These are phyloP conservation scores for Verticillium alfalfae DNA, from an alignment of 2,329 filamentous ascomycete genomes.

Conservation along the genomic window DNA sequence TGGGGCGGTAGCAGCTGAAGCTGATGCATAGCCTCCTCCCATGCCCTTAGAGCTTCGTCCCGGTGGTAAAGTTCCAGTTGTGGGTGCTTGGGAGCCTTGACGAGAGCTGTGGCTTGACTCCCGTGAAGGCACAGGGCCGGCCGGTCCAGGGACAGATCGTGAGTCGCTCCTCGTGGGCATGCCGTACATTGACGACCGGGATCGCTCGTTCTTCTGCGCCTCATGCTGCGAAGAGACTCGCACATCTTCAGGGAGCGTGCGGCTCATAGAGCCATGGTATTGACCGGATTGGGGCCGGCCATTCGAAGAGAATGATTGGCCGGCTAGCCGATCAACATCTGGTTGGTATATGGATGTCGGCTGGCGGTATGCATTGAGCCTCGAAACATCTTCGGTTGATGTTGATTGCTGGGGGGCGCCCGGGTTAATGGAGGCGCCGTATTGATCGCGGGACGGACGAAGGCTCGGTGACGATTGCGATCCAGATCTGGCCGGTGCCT, in stretches of 20 bases:
- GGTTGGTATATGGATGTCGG: slow-evolving; percentile 2
- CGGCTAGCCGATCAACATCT: slow-evolving; percentile 3
- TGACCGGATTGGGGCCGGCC: slow-evolving; percentile 6
- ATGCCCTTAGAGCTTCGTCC: slow-evolving; percentile 72
- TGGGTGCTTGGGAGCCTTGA: slow-evolving; percentile 42
- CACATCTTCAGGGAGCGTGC: slow-evolving; percentile 8
- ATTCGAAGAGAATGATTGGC: not conserved
- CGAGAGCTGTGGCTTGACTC: slow-evolving; percentile 62
- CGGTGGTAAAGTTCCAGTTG: slow-evolving; percentile 62
- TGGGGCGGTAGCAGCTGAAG: slow-evolving; percentile 38
- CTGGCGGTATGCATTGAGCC: slow-evolving; percentile 6
- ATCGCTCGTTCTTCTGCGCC: slow-evolving; percentile 52
- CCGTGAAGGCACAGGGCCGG: slow-evolving; percentile 56
- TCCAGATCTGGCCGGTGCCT: not conserved
- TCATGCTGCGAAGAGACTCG: slow-evolving; percentile 35
- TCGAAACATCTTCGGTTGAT: slow-evolving; percentile 25
- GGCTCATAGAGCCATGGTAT: slow-evolving; percentile 24
- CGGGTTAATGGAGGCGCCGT: not conserved
- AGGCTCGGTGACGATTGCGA: not conserved
- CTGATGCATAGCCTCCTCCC: slow-evolving; percentile 47
- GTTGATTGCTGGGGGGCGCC: slow-evolving; percentile 24
- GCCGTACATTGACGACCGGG: slow-evolving; percentile 50
- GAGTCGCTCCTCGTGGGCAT: slow-evolving; percentile 57
- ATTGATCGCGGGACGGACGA: not conserved
- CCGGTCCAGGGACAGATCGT: slow-evolving; percentile 53